Base-by-base conservation (phyloP, 768 basidiomycete genomes). In the Kwoniella dendrophila region DNA sequence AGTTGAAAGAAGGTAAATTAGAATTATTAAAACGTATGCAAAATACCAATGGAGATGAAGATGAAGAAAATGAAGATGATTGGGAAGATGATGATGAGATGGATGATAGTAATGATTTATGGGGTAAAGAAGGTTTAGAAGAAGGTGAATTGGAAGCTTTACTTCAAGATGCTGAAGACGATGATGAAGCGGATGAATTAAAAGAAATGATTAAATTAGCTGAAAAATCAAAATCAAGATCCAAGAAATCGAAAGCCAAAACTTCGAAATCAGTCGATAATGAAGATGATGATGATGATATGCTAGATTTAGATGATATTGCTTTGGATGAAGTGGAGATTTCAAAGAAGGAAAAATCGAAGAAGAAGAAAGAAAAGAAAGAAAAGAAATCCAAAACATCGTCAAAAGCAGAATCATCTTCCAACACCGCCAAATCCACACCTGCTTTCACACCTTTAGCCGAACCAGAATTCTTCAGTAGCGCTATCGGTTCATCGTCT, bases 391-490 rank as follows among this genome's bases (percentile, higher is more conserved):
- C 74, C 71, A 74, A 30, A 2, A 2, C 27, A 5, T 10, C 20
- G 22, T 2, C 50, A 47, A 44, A 51, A 73, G 16, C 50, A n/a
- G 58, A 58, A 64, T 72, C n/a, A n/a, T n/a, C n/a, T n/a, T n/a
- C n/a, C n/a, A n/a, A n/a, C n/a, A n/a, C n/a, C n/a, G n/a, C n/a
- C n/a, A n/a, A n/a, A n/a, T n/a, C n/a, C n/a, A n/a, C n/a, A n/a
- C n/a, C n/a, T n/a, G n/a, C n/a, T n/a, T n/a, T n/a, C n/a, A n/a
- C n/a, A 8, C 63, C 74, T 3, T 85, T 95, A 51, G 83, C 86
- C 36, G 91, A 95, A 77, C 92, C 92, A 10, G 84, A 85, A 43
- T 91, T 89, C 73, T 79, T 83, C 45, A 68, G 80, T 5, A 62
- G 77, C 29, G 34, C 49, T n/a, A 49, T 47, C 26, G 27, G 60